Percentiles rank a stretch among this genome's conserved stretches.
phyloP scores from a whole-genome alignment of 805 yeast species.

The Saturnispora zaruensis region DNA sequence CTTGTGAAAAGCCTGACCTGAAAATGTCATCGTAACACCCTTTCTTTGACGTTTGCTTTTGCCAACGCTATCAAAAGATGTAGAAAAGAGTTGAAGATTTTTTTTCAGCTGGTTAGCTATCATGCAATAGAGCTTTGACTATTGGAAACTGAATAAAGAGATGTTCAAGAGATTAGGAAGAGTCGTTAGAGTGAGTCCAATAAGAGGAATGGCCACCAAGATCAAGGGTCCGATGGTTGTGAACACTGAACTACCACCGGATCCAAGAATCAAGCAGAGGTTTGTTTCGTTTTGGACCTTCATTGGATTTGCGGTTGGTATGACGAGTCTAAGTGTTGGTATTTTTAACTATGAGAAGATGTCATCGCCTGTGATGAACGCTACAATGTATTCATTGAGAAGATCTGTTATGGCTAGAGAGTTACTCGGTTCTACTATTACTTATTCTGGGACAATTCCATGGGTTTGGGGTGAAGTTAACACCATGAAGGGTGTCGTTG shows the following conservation, averaged over 20 bases:
- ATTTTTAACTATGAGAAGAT: conserved; percentile 92
- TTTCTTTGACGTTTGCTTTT: not conserved
- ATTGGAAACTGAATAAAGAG: not conserved
- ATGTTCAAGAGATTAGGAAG: conserved; percentile 14
- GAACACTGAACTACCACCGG: conserved; percentile 78
- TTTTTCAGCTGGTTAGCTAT: not conserved
- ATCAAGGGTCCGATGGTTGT: conserved; percentile 43
- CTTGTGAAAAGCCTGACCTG: conserved; percentile 40
- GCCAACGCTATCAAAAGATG: not conserved
- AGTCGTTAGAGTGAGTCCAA: not conserved
- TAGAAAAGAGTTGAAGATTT: not conserved
- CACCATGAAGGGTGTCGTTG: conserved; percentile 73
- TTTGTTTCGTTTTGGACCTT: conserved; percentile 34
- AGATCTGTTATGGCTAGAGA: conserved; percentile 59
- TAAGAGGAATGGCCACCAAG: conserved; percentile 7
- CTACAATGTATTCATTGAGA: conserved; percentile 78
- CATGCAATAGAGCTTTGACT: not conserved
- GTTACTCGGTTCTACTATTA: conserved; percentile 65
- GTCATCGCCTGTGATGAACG: conserved; percentile 79
- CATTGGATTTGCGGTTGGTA: conserved; percentile 41
- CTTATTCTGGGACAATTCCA: conserved; percentile 67
- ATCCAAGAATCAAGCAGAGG: conserved; percentile 45
- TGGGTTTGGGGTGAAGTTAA: conserved; percentile 85
- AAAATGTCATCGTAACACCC: not conserved
- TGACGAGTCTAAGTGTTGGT: conserved; percentile 48